Base-by-base conservation (phyloP, 1,284 basidiomycete genomes). In the Acaromyces ingoldii region DNA sequence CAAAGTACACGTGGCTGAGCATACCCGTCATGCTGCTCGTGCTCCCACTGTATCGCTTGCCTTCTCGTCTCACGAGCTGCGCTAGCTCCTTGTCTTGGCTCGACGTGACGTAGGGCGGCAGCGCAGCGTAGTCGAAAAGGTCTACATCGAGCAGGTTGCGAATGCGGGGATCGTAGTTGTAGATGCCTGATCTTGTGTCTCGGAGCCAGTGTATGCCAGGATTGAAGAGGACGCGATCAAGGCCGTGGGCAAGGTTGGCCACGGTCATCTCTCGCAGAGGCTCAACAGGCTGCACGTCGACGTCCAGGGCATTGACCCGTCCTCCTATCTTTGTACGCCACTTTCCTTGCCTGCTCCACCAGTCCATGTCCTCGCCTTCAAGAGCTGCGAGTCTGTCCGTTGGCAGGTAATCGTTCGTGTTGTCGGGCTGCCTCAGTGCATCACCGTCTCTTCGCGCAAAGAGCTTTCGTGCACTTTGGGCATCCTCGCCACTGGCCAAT, bases 181-280 rank as follows among this genome's bases (percentile, higher is more conserved):
- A 93, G 6, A 89, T 86, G 5, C 84, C 81, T 0, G 90, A 88
- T 7, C 89, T 81, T 1, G 89, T 87, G 67, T 98, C 91, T 65
- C 85, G 84, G 1, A 96, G 76, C 84, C 88, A 89, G 70, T 93
- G 88, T 0, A 95, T 86, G n/a, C 91, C 91, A 2, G 89, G 88
- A 63, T 74, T 72, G 60, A 74, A 74, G 15, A 74, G 54, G 9
- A 74, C 72, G 1, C 89, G 82, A 45, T 89, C 86, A 1, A 97
- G 79, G 1, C 85, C 84, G 71, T 91, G 89, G 0, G 83, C 80
- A 1, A 97, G 81, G 1, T 70, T 80, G 1, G 90, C 83, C 6
- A 95, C 81, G 22, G 72, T 24, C 72, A 75, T 75, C 44, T 67
- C 34, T n/a, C 72, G 56, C 19, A 74, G 43, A 6, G 72, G 71